phyloP scores from a whole-genome alignment of 2,329 filamentous ascomycete genomes.

The Sporothrix humicola region DNA sequence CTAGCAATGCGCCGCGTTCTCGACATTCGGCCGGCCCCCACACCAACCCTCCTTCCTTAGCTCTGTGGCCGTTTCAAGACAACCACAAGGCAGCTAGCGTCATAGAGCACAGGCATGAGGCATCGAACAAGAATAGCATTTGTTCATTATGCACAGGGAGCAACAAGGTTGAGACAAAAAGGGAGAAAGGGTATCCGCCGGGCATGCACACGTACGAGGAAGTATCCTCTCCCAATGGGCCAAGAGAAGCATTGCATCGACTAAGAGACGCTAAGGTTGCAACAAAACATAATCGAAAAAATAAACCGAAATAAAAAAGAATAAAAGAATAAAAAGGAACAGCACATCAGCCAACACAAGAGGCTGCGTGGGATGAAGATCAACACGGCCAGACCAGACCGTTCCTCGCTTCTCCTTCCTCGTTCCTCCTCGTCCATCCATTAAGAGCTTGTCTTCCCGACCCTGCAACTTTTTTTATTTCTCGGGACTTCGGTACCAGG shows the following conservation, averaged over 20 bases:
- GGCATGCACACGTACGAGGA: slow-evolving; percentile 11
- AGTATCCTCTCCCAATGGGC: not conserved
- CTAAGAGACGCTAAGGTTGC: not conserved
- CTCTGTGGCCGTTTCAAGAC: not conserved
- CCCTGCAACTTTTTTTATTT: not conserved
- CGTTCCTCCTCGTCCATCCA: not conserved
- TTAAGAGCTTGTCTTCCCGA: not conserved
- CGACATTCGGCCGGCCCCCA: not conserved
- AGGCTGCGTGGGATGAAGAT: slow-evolving; percentile 14
- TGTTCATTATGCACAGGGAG: not conserved
- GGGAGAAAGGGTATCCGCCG: not conserved
- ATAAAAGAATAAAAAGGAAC: not conserved
- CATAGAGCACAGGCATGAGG: not conserved
- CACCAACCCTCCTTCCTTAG: slow-evolving; percentile 3
- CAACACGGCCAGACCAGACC: slow-evolving; percentile 1
- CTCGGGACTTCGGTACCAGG: slow-evolving; percentile 26
- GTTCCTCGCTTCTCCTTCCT: not conserved
- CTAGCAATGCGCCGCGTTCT: not conserved
- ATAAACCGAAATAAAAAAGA: not conserved
- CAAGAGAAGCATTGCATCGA: slow-evolving; percentile 6
- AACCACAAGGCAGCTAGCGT: slow-evolving; percentile 14
- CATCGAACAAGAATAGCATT: slow-evolving; percentile 3
- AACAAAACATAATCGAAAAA: not conserved
- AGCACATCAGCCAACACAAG: not conserved
- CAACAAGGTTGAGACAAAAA: not conserved